Conservation (phyloP, 768 basidiomycete genomes). For the Serpula lacrymans region DNA sequence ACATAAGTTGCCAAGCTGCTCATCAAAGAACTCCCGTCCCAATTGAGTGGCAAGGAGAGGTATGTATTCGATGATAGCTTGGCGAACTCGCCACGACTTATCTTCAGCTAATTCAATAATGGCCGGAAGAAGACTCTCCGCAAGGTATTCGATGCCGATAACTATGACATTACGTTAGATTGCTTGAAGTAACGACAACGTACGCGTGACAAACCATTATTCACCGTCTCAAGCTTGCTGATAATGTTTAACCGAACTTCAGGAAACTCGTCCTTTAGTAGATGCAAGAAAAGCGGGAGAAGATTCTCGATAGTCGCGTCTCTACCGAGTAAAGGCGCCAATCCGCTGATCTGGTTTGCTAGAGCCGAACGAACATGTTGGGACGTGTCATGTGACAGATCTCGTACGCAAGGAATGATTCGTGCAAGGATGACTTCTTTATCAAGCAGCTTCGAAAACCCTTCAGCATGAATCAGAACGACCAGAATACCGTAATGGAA, state of each 20-base stretch:
- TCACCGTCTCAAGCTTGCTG: constrained; percentile 96
- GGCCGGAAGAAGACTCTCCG: constrained; percentile 93
- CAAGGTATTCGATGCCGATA: constrained; percentile 95
- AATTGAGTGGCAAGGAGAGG: constrained; percentile 98
- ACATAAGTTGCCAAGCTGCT: constrained; percentile 93
- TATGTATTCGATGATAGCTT: constrained; percentile 99
- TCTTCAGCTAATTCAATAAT: constrained; percentile 98
- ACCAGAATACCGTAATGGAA: constrained; percentile 1
- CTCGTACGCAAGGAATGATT: constrained; percentile 92
- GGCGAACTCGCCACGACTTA: constrained; percentile 99
- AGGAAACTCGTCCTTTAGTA: constrained; percentile 98
- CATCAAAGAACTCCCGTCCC: constrained; percentile 95
- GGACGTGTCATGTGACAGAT: constrained; percentile 88
- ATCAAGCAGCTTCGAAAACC: constrained; percentile 91
- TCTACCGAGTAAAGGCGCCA: constrained; percentile 90
- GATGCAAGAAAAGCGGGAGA: constrained; percentile 92
- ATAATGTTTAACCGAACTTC: constrained; percentile 98
- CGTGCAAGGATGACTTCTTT: constrained; percentile 91
- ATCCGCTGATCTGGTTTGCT: constrained; percentile 92
- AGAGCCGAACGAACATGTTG: constrained; percentile 98
- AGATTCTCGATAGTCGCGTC: constrained; percentile 95
- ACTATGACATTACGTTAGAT: constrained; percentile 44
- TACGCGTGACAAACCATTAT: constrained; percentile 60
- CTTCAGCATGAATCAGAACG: constrained; percentile 39
- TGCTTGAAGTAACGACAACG: neutral